phyloP scores from a whole-genome alignment of 176 grass and related monocot species.

The Phragmites australis region DNA sequence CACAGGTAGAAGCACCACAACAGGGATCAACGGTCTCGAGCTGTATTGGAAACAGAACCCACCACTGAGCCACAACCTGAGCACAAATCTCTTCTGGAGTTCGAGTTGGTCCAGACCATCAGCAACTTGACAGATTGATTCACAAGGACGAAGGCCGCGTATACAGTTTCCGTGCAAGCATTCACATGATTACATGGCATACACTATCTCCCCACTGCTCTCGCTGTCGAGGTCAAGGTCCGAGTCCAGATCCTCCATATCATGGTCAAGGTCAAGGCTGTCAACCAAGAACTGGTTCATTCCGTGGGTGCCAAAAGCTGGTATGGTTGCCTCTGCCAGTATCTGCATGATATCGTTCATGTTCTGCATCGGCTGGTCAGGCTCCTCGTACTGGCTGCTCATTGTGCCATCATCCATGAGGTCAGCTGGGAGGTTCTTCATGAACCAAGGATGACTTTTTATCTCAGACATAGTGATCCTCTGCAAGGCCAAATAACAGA shows the following conservation, averaged over 20 bases:
- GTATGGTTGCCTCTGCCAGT: constrained; percentile 68
- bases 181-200: constrained; percentile 44
- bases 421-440: constrained; percentile 71
- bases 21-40: neutral
- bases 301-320: constrained; percentile 27
- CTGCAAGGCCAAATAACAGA: constrained; percentile 28
- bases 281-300: constrained; percentile 48
- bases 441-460: constrained; percentile 65
- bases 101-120: neutral
- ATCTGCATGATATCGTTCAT: constrained; percentile 81
- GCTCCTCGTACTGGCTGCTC: constrained; percentile 62
- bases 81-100: neutral
- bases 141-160: constrained; percentile 17
- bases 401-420: constrained; percentile 55
- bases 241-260: constrained; percentile 63
- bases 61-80: neutral
- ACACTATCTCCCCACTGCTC: constrained; percentile 60
- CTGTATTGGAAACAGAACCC: neutral
- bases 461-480: constrained; percentile 89
- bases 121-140: constrained; percentile 7
- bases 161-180: neutral
- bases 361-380: constrained; percentile 75
- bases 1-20: neutral
- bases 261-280: constrained; percentile 52
- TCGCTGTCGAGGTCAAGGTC: constrained; percentile 62